Percentiles rank a stretch among this genome's conserved stretches.
Evolutionary conservation across 2,329 filamentous ascomycete genomes (phyloP).

Genomic region (Ceratocystiopsis brevicomis): DNA sequence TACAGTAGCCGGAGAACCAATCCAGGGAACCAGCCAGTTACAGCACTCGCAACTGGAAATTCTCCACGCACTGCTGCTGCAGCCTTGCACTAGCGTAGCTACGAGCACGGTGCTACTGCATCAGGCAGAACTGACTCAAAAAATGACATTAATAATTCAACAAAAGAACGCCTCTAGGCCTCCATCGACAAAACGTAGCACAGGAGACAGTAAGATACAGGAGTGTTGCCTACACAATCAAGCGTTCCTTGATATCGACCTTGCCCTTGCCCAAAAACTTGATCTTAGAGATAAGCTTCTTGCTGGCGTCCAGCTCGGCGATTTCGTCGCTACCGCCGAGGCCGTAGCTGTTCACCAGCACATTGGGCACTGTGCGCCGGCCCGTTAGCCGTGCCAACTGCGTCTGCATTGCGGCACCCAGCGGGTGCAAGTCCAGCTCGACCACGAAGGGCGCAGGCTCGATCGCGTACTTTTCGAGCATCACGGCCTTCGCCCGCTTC

Average conservation of each 20-base stretch:
- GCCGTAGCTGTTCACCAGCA: conserved; percentile 71
- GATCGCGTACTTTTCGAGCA: conserved; percentile 72
- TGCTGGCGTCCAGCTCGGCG: conserved; percentile 45
- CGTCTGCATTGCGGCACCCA: conserved; percentile 55
- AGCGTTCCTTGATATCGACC: conserved; percentile 30
- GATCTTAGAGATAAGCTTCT: conserved; percentile 52
- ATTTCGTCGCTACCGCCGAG: conserved; percentile 86
- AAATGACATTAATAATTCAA: no score
- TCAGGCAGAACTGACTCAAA: no score
- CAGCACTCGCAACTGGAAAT: no score
- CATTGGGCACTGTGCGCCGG: conserved; percentile 74
- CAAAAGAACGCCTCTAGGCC: no score
- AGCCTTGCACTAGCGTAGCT: no score
- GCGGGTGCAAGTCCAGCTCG: conserved; percentile 67
- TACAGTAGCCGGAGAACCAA: no score
- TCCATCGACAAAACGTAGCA: no score
- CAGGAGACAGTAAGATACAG: no score
- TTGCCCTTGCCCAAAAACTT: conserved; percentile 54
- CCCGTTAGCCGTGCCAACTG: conserved; percentile 56
- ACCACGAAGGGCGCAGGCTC: conserved; percentile 69
- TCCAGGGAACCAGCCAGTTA: no score
- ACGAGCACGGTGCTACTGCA: no score
- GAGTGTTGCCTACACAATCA: conserved; percentile 7
- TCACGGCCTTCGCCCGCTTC: conserved; percentile 63
- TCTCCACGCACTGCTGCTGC: no score